A percentile compares a stretch with the other conserved stretches of the same genome.
Conservation (phyloP, 345 rosid genomes). For the Noccaea caerulescens region DNA sequence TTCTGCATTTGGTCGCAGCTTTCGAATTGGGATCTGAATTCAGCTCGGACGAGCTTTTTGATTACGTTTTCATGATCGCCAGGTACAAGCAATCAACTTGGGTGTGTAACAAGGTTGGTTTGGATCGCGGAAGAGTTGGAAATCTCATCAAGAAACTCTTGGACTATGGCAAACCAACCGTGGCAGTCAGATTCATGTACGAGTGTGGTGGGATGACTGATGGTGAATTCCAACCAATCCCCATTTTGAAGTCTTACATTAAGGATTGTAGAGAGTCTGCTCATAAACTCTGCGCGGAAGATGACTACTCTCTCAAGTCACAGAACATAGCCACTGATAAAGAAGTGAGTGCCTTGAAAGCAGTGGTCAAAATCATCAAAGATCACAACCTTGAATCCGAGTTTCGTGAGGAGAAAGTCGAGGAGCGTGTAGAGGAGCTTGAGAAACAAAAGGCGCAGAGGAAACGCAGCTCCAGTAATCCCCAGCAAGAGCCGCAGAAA, state of each 20-base stretch:
- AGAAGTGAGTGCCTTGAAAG: constrained; percentile 62
- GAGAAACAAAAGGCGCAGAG: constrained; percentile 66
- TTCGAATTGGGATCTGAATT: constrained; percentile 55
- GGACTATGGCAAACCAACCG: constrained; percentile 51
- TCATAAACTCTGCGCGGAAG: constrained; percentile 43
- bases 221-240: constrained; percentile 60
- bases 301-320: constrained; percentile 51
- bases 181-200: constrained; percentile 63
- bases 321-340: constrained; percentile 60
- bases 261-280: constrained; percentile 47
- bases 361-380: constrained; percentile 61
- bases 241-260: constrained; percentile 56
- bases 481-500: constrained; percentile 21
- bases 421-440: constrained; percentile 62
- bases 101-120: constrained; percentile 56
- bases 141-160: constrained; percentile 63
- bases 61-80: constrained; percentile 46
- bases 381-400: constrained; percentile 61
- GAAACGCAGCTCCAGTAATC: constrained; percentile 52
- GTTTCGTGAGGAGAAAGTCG: constrained; percentile 46
- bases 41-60: constrained; percentile 51
- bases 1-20: constrained; percentile 61
- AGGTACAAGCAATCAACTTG: constrained; percentile 49
- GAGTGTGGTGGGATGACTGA: constrained; percentile 66
- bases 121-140: constrained; percentile 52